Conservation (phyloP, 1,139 yeast species). For the Pichia sp. region DNA sequence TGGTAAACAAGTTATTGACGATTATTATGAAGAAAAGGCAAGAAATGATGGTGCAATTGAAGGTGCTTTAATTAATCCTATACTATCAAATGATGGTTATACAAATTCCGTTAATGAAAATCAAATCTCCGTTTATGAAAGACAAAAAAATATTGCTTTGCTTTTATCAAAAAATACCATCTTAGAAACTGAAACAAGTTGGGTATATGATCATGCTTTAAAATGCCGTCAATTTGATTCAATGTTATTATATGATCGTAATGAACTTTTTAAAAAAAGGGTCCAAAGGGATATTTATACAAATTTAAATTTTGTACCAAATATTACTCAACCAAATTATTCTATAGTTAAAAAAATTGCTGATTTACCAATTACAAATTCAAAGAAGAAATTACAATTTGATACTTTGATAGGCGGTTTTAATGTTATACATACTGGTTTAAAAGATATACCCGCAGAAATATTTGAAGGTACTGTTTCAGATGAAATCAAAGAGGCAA, state of each 20-base stretch:
- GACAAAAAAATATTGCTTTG: slow-evolving; percentile 14
- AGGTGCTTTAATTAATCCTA: slow-evolving; percentile 42
- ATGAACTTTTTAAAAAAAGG: slow-evolving; percentile 51
- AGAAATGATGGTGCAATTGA: slow-evolving; percentile 65
- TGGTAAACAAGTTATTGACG: slow-evolving; percentile 80
- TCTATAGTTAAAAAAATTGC: slow-evolving; percentile 33
- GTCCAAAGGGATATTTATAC: slow-evolving; percentile 68
- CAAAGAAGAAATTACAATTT: slow-evolving; percentile 32
- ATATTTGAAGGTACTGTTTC: slow-evolving; percentile 54
- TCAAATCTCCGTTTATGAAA: slow-evolving; percentile 10
- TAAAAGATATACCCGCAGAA: slow-evolving; percentile 49
- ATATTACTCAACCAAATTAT: slow-evolving; percentile 64
- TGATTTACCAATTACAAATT: slow-evolving; percentile 18
- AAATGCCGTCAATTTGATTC: slow-evolving; percentile 69
- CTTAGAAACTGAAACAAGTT: slow-evolving; percentile 30
- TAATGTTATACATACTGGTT: slow-evolving; percentile 52
- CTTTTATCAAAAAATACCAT: slow-evolving; percentile 8
- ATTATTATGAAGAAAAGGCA: slow-evolving; percentile 77
- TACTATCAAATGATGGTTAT: slow-evolving; percentile 9
- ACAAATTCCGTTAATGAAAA: neutral
- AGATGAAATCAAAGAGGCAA: slow-evolving; percentile 54
- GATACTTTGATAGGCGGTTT: slow-evolving; percentile 46
- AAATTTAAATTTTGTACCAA: slow-evolving; percentile 68
- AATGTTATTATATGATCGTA: slow-evolving; percentile 53
- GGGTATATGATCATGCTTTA: slow-evolving; percentile 82